Evolutionary conservation across 2,329 filamentous ascomycete species (phyloP).

Genomic region (Diaporthe capsici): DNA sequence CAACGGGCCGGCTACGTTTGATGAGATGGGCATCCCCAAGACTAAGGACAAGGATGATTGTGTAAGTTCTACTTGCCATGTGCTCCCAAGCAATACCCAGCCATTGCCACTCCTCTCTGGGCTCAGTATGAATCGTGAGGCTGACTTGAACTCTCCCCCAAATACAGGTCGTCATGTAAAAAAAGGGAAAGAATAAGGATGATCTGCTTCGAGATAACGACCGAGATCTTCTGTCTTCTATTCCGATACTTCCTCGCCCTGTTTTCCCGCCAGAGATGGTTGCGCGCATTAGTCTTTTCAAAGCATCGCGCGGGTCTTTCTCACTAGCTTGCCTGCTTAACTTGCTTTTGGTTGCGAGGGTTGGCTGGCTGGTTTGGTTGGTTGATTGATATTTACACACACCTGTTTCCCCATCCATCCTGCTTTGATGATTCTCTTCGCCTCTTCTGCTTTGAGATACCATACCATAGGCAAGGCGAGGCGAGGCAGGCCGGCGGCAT

Average conservation of each 20-base stretch:
- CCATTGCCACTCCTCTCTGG: not conserved
- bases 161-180: constrained; percentile 18
- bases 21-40: constrained; percentile 95
- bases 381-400: not conserved
- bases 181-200: not conserved
- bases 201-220: not conserved
- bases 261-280: not conserved
- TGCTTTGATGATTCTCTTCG: not conserved
- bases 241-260: not conserved
- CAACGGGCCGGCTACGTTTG: constrained; percentile 94
- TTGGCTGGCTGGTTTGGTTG: not conserved
- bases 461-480: constrained; percentile 5
- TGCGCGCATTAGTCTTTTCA: constrained; percentile 14
- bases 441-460: constrained; percentile 28
- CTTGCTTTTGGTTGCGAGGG: not conserved
- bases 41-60: constrained; percentile 90
- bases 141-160: not conserved
- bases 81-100: too few relatives aligned
- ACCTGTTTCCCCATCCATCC: not conserved
- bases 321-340: not conserved
- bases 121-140: not conserved
- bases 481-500: not conserved
- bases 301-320: constrained; percentile 5
- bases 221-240: not conserved
- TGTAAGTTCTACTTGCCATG: constrained; percentile 67